A percentile compares a stretch with the other conserved stretches of the same genome.
Conservation (phyloP, 768 basidiomycete genomes). For the Psilocybe subaeruginosa region DNA sequence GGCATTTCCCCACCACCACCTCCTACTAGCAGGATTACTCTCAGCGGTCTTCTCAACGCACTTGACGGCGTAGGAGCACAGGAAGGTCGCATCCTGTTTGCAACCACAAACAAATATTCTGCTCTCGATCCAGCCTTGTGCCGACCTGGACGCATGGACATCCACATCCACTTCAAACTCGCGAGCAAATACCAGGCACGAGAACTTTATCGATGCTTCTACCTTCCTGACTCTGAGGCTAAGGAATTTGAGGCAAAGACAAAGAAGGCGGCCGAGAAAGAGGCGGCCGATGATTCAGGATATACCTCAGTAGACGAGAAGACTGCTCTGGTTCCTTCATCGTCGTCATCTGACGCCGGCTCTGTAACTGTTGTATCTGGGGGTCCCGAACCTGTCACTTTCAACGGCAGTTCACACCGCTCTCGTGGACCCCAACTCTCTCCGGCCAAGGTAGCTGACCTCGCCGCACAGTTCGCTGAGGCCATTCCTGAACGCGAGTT, state of each 20-base stretch:
- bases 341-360: background rate
- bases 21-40: conserved; percentile 46
- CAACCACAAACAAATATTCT: conserved; percentile 76
- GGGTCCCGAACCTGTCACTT: conserved; percentile 6
- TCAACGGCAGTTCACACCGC: conserved; percentile 29
- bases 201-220: conserved; percentile 72
- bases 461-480: conserved; percentile 60
- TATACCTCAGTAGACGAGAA: conserved; percentile 26
- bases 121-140: conserved; percentile 74
- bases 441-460: conserved; percentile 35
- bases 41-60: conserved; percentile 79
- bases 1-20: conserved; percentile 19
- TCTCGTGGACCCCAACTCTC: conserved; percentile 44
- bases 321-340: conserved; percentile 6
- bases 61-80: conserved; percentile 80
- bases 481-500: conserved; percentile 51
- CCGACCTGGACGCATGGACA: conserved; percentile 80
- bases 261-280: conserved; percentile 14
- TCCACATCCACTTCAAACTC: conserved; percentile 78
- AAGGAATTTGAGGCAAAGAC: conserved; percentile 26
- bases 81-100: conserved; percentile 82
- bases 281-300: conserved; percentile 21
- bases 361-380: background rate
- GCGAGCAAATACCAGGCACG: conserved; percentile 70
- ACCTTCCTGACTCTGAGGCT: conserved; percentile 43